Evolutionary conservation across 2,329 filamentous ascomycete genomes (phyloP).

Genomic region (Fonsecaea multimorphosa): DNA sequence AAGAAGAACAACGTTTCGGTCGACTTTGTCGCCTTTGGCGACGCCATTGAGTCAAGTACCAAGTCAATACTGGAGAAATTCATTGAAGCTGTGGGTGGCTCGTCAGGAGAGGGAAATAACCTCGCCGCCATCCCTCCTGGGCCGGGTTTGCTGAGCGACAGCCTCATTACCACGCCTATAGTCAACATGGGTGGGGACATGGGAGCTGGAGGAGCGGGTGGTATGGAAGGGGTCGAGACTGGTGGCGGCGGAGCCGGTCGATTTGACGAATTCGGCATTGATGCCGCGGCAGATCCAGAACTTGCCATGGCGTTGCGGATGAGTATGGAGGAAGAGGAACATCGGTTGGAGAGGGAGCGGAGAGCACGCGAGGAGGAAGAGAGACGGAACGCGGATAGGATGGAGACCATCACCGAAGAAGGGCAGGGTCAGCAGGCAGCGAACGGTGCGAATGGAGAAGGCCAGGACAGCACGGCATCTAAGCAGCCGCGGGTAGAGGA

Average conservation of each 20-base stretch:
- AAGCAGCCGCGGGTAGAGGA: conserved; percentile 40
- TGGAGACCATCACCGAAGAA: conserved; percentile 84
- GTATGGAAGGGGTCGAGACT: conserved; percentile 59
- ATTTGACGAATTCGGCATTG: conserved; percentile 85
- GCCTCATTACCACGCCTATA: conserved; percentile 87
- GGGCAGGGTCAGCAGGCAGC: conserved; percentile 57
- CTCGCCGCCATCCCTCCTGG: conserved; percentile 89
- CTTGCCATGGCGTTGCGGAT: conserved; percentile 91
- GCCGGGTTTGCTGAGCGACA: conserved; percentile 88
- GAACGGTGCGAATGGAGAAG: conserved; percentile 21
- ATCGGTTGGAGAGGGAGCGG: conserved; percentile 84
- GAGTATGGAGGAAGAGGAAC: conserved; percentile 98
- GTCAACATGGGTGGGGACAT: conserved; percentile 71
- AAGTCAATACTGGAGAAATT: conserved; percentile 90
- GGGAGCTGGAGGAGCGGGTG: conserved; percentile 57
- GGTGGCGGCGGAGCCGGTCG: conserved; percentile 60
- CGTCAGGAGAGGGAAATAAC: conserved; percentile 80
- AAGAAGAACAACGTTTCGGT: conserved; percentile 96
- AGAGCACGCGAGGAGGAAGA: conserved; percentile 73
- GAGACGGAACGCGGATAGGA: conserved; percentile 64
- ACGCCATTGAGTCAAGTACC: conserved; percentile 80
- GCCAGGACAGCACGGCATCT: conserved; percentile 30
- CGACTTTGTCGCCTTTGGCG: conserved; percentile 94
- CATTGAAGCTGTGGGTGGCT: conserved; percentile 86
- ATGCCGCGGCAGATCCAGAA: conserved; percentile 90